These are phyloP conservation scores for Sabuloglossum arenarium DNA, from an alignment of 495 filamentous ascomycete species.

Conservation along the genomic window DNA sequence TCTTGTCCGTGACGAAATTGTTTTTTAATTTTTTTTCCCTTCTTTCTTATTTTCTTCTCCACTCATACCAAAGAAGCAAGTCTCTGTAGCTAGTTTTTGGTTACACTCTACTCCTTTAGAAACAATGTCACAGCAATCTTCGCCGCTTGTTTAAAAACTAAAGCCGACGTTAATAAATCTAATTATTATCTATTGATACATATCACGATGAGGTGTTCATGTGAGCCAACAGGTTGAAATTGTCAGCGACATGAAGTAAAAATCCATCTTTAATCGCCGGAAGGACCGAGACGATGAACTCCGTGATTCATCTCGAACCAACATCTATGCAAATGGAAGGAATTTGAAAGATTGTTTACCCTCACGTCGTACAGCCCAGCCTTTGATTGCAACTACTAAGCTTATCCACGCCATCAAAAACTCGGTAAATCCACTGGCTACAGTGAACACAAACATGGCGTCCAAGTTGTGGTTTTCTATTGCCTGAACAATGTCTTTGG, in stretches of 20 bases:
- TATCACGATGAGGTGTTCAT: no score
- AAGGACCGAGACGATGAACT: no score
- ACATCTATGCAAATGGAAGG: not conserved
- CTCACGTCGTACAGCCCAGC: slow-evolving; percentile 59
- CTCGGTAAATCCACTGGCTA: slow-evolving; percentile 63
- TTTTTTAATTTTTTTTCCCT: slow-evolving; percentile 1
- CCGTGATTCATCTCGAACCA: no score
- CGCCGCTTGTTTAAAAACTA: no score
- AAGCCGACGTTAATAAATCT: no score
- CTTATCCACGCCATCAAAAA: slow-evolving; percentile 77
- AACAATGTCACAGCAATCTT: no score
- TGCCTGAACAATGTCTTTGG: slow-evolving; percentile 49
- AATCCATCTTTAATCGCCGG: no score
- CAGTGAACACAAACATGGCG: slow-evolving; percentile 88
- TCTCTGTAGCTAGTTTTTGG: no score
- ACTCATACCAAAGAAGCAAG: not conserved
- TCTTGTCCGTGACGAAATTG: slow-evolving; percentile 15
- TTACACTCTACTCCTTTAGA: no score
- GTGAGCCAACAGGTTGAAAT: no score
- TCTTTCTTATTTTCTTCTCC: not conserved
- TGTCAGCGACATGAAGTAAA: no score
- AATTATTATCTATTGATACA: no score
- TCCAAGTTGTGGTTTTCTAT: slow-evolving; percentile 54
- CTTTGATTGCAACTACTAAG: slow-evolving; percentile 64
- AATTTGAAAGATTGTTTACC: slow-evolving; percentile 10